A percentile compares a stretch with the other conserved stretches of the same genome.
Conservation (phyloP, 306 rosid species). For the Prunus persica region Prunus_persica_NCBIv2 NC_034013.1:14157501-14158000, state of each 20-base stretch:
- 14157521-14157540: too few species aligned
- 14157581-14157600: too few species aligned
- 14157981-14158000: background rate
- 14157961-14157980: background rate
- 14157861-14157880: conserved; percentile 27
- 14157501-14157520: background rate
- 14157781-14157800: conserved; percentile 14
- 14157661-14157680: too few species aligned
- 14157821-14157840: conserved; percentile 16
- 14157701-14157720: conserved; percentile 1
- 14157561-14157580: too few species aligned
- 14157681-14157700: too few species aligned
- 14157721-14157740: background rate
- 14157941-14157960: background rate
- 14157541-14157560: too few species aligned
- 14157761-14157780: background rate
- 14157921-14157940: conserved; percentile 21
- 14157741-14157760: background rate
- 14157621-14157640: fast-evolving
- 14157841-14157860: conserved; percentile 50
- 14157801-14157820: conserved; percentile 2
- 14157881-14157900: background rate
- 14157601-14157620: fast-evolving
- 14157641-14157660: too few species aligned
- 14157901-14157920: background rate